phyloP scores from a whole-genome alignment of 306 rosid species.

The Senna siamea region DNA sequence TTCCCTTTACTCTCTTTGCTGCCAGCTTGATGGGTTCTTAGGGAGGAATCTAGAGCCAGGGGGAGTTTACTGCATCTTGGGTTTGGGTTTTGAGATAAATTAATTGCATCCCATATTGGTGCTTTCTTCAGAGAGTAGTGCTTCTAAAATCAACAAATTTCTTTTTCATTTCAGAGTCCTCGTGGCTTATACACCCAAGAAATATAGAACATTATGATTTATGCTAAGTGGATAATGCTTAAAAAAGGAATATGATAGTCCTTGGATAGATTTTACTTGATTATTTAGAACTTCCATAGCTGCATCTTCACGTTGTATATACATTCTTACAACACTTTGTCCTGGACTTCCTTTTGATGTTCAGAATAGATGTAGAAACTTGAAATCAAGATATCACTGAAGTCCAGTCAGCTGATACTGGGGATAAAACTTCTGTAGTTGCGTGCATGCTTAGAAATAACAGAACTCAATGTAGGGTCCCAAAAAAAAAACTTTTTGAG shows the following conservation, averaged over 20 bases:
- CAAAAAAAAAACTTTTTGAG: not conserved
- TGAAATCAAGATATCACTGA: not conserved
- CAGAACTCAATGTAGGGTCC: not conserved
- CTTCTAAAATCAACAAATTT: not conserved
- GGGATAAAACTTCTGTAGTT: not conserved
- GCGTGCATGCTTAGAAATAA: not conserved
- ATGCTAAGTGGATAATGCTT: not conserved
- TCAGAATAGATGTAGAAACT: not conserved
- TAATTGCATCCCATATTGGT: not conserved
- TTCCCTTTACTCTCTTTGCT: not conserved
- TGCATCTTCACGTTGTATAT: not conserved
- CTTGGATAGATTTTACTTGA: constrained; percentile 8
- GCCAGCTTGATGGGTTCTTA: constrained; percentile 9
- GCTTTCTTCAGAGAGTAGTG: not conserved
- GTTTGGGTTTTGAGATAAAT: not conserved
- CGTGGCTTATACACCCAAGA: not conserved
- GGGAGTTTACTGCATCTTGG: not conserved
- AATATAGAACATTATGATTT: not conserved
- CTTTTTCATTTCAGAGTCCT: not conserved
- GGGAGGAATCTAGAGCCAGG: not conserved
- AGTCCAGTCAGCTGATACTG: not conserved
- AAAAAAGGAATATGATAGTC: not conserved
- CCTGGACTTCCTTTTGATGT: not conserved
- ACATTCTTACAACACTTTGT: not conserved
- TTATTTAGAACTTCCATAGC: not conserved